Percentiles rank a stretch among this genome's conserved stretches.
phyloP scores from a whole-genome alignment of 768 basidiomycete genomes.

The Boletales sp. region DNA sequence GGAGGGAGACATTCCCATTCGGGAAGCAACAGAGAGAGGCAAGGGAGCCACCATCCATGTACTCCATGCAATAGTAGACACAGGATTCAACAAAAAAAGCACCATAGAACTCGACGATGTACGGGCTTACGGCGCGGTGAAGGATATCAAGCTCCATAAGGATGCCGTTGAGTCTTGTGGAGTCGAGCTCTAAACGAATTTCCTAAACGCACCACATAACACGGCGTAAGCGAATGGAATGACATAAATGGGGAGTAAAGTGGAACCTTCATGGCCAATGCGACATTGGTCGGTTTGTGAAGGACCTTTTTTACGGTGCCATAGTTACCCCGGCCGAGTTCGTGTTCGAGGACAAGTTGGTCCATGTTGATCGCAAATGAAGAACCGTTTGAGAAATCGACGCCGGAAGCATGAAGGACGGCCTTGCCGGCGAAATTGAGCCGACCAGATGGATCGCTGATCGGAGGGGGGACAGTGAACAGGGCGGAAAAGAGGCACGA shows the following conservation, averaged over 20 bases:
- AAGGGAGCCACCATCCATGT: constrained; percentile 97
- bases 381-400: constrained; percentile 85
- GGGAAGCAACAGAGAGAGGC: constrained; percentile 66
- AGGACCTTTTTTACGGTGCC: constrained; percentile 96
- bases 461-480: constrained; percentile 2
- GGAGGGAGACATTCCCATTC: constrained; percentile 32
- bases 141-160: constrained; percentile 99
- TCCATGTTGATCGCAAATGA: constrained; percentile 95
- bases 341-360: constrained; percentile 86
- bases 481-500: constrained; percentile 4
- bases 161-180: constrained; percentile 90
- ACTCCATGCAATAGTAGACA: constrained; percentile 99
- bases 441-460: constrained; percentile 91
- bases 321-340: constrained; percentile 95
- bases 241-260: constrained; percentile 3
- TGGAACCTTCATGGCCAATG: constrained; percentile 97
- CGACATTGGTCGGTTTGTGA: constrained; percentile 90
- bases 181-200: constrained; percentile 94
- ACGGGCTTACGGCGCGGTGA: constrained; percentile 85
- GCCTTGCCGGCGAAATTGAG: constrained; percentile 94
- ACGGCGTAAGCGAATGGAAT: background rate
- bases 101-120: constrained; percentile 98
- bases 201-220: constrained; percentile 53
- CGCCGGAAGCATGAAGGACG: constrained; percentile 83
- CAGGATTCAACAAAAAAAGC: constrained; percentile 99